Evolutionary conservation across 306 rosid species (phyloP), one percentile per base, ranked within the genome.

Genomic region (Rosa persica): DNA sequence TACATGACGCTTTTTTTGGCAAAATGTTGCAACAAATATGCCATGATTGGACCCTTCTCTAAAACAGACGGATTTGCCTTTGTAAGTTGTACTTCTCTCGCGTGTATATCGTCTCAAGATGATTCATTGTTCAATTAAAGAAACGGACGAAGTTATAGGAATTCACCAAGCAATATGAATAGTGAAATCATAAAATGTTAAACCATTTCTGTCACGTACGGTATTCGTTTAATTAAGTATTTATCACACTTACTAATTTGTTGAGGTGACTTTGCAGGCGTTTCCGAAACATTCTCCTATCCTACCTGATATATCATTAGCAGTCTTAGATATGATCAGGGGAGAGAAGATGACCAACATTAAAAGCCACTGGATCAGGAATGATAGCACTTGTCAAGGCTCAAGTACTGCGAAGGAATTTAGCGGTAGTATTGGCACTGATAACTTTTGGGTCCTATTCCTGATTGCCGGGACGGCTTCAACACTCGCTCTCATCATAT

Each of bases 361-460:
- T n/a, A 89, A 90, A 81, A 43, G 78, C 8, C 80, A 75, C 62
- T 86, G 96, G 96, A 79, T 90, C 16, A 72, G 55, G 30, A 16
- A 74, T 9, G 27, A 77, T 40, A 39, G 6, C n/a, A 82, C 5
- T 38, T 87, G 88, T 70, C 43, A 36, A 70, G 83, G 72, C 22
- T 76, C 87, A 75, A 38, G 34, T 47, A 3, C 15, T 25, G 27
- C 78, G 25, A 70, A 17, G 42, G 8, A 27, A 11, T 85, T 92
- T 27, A 13, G 9, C 5, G 47, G 17, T 23, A 88, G 76, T 78
- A 88, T 92, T 5, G 85, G 89, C 49, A 78, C 87, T 22, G 81
- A 83, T 5, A 89, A 90, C 83, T 86, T 89, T 40, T 88, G 92
- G 92, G 93, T 93, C 7, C 81, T 90, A 23, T 88, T 88, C 68